phyloP scores from a whole-genome alignment of 306 rosid species.

The Vigna unguiculata region DNA sequence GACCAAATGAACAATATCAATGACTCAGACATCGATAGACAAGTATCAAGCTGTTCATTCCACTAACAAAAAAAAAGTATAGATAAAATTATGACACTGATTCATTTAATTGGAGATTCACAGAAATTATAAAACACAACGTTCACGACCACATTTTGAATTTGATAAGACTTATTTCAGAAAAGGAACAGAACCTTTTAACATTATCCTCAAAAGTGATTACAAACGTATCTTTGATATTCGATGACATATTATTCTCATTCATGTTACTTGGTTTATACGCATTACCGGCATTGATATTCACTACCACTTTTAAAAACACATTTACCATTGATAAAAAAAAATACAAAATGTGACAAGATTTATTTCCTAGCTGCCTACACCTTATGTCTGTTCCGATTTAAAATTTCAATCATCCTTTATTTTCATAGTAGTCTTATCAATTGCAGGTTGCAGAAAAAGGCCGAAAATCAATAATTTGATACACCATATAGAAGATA shows the following conservation, averaged over 20 bases:
- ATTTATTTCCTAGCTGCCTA: constrained; percentile 16
- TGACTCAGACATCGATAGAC: constrained; percentile 18
- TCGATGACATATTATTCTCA: constrained; percentile 10
- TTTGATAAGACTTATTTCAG: constrained; percentile 22
- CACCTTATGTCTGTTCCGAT: not conserved
- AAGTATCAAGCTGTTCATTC: constrained; percentile 21
- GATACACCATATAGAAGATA: too few relatives aligned
- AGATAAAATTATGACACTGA: not conserved
- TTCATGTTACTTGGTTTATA: not conserved
- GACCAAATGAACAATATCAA: constrained; percentile 35
- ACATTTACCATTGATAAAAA: constrained; percentile 7
- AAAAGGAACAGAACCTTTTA: constrained; percentile 2
- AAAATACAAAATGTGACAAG: not conserved
- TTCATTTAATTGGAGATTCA: not conserved
- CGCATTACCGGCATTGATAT: not conserved
- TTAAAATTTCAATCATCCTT: not conserved
- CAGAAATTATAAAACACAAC: constrained; percentile 17
- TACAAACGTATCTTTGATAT: not conserved
- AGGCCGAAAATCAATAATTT: too few relatives aligned
- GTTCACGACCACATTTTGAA: constrained; percentile 34
- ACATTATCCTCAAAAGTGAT: not conserved
- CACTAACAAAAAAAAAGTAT: not conserved
- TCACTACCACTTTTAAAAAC: not conserved
- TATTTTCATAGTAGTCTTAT: not conserved
- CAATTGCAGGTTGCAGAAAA: not conserved